Evolutionary conservation across 768 basidiomycete genomes (phyloP).

Genomic region (Mycena vulgaris): DNA sequence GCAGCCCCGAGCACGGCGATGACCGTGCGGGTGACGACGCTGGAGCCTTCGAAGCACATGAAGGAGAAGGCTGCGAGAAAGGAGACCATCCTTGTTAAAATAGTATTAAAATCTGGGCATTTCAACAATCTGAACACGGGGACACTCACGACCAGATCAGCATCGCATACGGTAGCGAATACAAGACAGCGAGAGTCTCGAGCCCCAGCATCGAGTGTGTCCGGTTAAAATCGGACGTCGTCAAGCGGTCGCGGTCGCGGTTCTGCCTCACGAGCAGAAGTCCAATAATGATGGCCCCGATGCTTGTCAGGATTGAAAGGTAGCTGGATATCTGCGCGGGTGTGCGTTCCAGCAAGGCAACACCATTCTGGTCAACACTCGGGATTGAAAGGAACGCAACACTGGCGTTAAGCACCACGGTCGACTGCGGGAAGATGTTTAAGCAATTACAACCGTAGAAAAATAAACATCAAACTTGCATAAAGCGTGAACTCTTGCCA

Average conservation of each 20-base stretch:
- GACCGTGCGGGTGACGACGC: slow-evolving; percentile 45
- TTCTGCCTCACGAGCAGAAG: slow-evolving; percentile 64
- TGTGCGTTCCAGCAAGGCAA: slow-evolving; percentile 45
- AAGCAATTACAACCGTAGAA: too few relatives aligned
- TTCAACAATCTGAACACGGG: neutral
- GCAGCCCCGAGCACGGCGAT: slow-evolving; percentile 50
- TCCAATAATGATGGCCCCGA: slow-evolving; percentile 65
- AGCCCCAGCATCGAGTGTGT: slow-evolving; percentile 53
- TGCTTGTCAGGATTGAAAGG: slow-evolving; percentile 61
- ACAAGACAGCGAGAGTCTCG: slow-evolving; percentile 67
- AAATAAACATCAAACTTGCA: slow-evolving; percentile 50
- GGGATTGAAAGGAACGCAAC: slow-evolving; percentile 74
- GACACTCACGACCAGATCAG: slow-evolving; percentile 74
- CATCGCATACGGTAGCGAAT: slow-evolving; percentile 69
- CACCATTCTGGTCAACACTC: slow-evolving; percentile 50
- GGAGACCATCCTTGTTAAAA: slow-evolving; percentile 53
- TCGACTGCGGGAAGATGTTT: slow-evolving; percentile 56
- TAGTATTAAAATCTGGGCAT: neutral
- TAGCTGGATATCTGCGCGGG: slow-evolving; percentile 67
- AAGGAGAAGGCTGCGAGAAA: slow-evolving; percentile 54
- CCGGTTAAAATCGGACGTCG: slow-evolving; percentile 48
- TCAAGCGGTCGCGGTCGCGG: slow-evolving; percentile 53
- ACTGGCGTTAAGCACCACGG: slow-evolving; percentile 71
- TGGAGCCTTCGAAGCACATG: slow-evolving; percentile 50
- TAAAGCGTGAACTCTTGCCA: slow-evolving; percentile 69